Conservation (phyloP, 495 filamentous ascomycete species). For the Darksidea phi region DNA sequence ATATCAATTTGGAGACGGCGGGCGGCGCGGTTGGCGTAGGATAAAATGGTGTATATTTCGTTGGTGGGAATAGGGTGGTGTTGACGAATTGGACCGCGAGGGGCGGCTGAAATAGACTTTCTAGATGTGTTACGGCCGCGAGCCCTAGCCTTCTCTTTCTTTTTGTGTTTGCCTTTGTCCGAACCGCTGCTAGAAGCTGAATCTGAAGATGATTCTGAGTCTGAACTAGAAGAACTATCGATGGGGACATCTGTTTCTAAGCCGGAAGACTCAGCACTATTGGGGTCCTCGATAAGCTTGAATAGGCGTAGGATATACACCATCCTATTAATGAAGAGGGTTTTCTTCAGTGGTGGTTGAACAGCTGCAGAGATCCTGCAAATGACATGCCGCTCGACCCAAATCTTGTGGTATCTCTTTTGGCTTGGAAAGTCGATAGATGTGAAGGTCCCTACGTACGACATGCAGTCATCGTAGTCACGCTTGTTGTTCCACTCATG, state of each 20-base stretch:
- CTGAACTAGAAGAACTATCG: not conserved
- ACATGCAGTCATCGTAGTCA: not conserved
- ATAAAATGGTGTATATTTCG: slow-evolving; percentile 2
- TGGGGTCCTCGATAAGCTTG: not conserved
- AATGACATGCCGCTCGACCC: slow-evolving; percentile 1
- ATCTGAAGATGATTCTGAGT: not conserved
- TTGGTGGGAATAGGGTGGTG: no score
- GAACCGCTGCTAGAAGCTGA: not conserved
- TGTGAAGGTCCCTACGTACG: not conserved
- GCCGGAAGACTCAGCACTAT: not conserved
- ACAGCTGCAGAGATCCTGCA: not conserved
- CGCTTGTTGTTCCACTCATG: not conserved
- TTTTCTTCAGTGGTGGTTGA: not conserved
- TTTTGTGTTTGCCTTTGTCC: not conserved
- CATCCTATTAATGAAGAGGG: not conserved
- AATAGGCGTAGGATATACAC: slow-evolving; percentile 7
- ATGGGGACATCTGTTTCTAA: not conserved
- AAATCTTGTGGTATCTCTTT: slow-evolving; percentile 1
- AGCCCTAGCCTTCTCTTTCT: no score
- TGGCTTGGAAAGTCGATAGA: not conserved
- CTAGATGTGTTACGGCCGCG: no score
- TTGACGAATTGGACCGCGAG: not conserved
- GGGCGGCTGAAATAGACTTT: not conserved
- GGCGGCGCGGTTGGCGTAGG: slow-evolving; percentile 14
- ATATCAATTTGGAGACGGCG: slow-evolving; percentile 8